These are phyloP conservation scores for Euphorbia lathyris DNA, from an alignment of 345 rosid genomes.

Conservation along the genomic window DNA sequence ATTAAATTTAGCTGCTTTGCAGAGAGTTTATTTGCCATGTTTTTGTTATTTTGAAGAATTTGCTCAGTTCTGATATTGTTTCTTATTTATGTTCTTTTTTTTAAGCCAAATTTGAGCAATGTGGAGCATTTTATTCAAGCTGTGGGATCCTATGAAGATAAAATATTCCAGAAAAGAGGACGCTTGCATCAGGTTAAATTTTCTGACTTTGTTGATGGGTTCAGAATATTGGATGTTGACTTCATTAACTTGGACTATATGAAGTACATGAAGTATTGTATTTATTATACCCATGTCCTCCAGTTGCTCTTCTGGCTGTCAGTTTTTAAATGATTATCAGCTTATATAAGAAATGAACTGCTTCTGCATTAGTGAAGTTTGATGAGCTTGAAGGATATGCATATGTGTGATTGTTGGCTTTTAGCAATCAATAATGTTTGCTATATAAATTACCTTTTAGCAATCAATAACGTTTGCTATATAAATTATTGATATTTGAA, in stretches of 20 bases:
- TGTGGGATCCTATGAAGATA: constrained; percentile 77
- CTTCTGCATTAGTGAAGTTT: neutral
- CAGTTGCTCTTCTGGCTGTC: neutral
- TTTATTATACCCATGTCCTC: neutral
- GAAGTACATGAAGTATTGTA: neutral
- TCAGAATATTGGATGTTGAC: neutral
- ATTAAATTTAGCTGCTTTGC: neutral
- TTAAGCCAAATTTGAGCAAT: constrained; percentile 63
- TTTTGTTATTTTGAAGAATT: constrained; percentile 13
- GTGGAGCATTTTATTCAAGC: constrained; percentile 91
- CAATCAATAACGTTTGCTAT: neutral
- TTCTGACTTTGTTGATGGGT: neutral
- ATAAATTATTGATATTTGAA: no score
- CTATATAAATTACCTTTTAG: neutral
- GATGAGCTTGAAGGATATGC: neutral
- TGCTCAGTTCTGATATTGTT: constrained; percentile 13
- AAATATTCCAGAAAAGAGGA: constrained; percentile 84
- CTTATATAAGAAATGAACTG: neutral
- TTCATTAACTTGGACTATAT: neutral
- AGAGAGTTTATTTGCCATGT: constrained; percentile 4
- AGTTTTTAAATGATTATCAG: neutral
- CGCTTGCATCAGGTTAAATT: constrained; percentile 56
- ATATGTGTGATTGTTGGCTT: neutral
- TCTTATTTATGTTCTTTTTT: constrained; percentile 14
- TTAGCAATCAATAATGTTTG: neutral